Conservation (phyloP, 352 stramenopile species). For the Phytophthora chlamydospora region DNA sequence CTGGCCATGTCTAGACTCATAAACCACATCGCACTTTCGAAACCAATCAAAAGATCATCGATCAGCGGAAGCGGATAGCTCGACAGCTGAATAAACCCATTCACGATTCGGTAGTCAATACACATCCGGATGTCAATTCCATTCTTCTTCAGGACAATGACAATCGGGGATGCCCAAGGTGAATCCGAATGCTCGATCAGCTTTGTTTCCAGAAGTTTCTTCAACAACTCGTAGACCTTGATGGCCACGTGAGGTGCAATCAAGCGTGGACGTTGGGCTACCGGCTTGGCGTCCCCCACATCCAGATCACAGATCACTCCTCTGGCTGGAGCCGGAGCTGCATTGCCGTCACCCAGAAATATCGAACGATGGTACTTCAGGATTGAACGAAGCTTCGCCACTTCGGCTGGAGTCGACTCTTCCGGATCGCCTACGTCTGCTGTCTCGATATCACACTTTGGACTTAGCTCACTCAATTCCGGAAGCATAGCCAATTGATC, state of each 20-base stretch:
- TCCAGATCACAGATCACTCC: too few relatives aligned
- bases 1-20: too few relatives aligned
- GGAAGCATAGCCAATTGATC: neutral
- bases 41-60: neutral
- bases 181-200: slow-evolving; percentile 1
- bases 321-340: too few relatives aligned
- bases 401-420: too few relatives aligned
- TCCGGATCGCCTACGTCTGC: neutral
- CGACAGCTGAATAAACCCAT: neutral
- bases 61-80: neutral
- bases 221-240: slow-evolving; percentile 1
- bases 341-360: too few relatives aligned
- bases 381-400: too few relatives aligned
- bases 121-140: too few relatives aligned
- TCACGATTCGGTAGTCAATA: neutral
- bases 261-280: too few relatives aligned
- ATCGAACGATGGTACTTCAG: too few relatives aligned
- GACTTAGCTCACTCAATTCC: neutral
- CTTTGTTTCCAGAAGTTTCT: neutral
- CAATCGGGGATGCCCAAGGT: too few relatives aligned
- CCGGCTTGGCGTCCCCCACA: too few relatives aligned
- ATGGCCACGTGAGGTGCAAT: neutral
- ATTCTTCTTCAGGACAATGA: too few relatives aligned
- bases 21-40: neutral
- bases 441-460: neutral